Evolutionary conservation across 2,329 filamentous ascomycete genomes (phyloP), one percentile per base, ranked within the genome.

Genomic region (Dactylellina parvicollis): DNA sequence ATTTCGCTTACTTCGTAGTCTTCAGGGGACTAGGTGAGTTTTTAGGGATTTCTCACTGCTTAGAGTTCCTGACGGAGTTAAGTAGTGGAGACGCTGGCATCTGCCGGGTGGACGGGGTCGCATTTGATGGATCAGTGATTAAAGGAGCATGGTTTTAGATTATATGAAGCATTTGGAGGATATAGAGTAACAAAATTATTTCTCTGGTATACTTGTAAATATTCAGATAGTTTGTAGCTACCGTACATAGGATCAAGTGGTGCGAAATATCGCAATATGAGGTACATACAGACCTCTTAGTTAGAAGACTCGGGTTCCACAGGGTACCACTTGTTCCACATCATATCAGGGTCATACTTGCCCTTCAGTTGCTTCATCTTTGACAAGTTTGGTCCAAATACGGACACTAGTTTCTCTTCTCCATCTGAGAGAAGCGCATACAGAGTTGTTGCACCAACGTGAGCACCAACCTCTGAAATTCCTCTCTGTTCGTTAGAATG

Each of bases 301-400:
- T 40, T 66, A 14, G 50, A 0, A 34, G 49, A 14, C 10, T 56
- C 55, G 24, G 70, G 70, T 8, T 62, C 56, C 59, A 82, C 80
- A 0, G 83, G 84, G 20, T 79, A 80, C 67, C 81, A 85, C 75
- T 82, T 83, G 77, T 80, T 82, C 65, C 85, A 85, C 60, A 77
- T 80, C 26, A 80, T 78, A 2, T 80, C 59, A 1, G 82, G 84
- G 66, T 86, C 85, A 70, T 84, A 86, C 75, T 82, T 81, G 26
- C 77, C 73, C 81, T 86, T 86, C 77, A 86, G 74, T 7, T 74
- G 75, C 71, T 77, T 79, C 75, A 87, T 78, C 56, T 80, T 82
- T 57, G 30, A 49, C 16, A 69, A 44, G 30, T 74, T 74, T 18
- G 36, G 12, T 10, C 70, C 70, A 44, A 73, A 73, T 14, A 73